Evolutionary conservation across 139 green algal genomes (phyloP), one percentile per base, ranked within the genome.

Genomic region (Desmodesmus armatus): DNA sequence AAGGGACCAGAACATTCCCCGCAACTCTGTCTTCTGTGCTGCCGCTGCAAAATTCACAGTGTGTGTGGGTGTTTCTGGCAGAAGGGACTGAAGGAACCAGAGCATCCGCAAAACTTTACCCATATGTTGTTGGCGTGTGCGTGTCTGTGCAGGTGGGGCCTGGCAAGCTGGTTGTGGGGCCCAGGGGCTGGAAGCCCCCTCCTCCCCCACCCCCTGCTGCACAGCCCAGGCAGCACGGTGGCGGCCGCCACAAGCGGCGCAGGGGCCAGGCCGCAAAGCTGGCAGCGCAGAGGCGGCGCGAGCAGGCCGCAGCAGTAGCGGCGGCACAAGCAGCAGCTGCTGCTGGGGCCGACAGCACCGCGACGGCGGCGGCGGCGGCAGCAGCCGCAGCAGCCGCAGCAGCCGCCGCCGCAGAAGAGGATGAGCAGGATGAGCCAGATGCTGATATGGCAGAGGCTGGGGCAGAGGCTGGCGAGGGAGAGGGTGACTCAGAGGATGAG

Each of bases 181-280:
- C 76, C 19, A 35, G 55, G 55, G 53, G 55, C 31, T 55, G n/a
- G 25, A 29, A 47, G 40, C 9, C 47, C 7, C 47, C 47, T 21
- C 47, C 47, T 21, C 7, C 13, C 9, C 47, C 47, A 55, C 35
- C 67, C 9, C 29, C 63, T 23, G 53, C 51, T 33, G 55, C 53
- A 72, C 37, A 82, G 27, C 41, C 60, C 60, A 40, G 41, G 73
- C 76, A 72, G 55, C 76, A 72, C 69, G 55, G 69, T n/a, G 55
- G 37, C 58, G 31, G 58, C 67, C n/a, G 23, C 67, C n/a, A 39
- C 39, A 77, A 65, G 43, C 29, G 7, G 72, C 43, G 66, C 66
- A 51, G 66, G 47, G 7, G 13, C 47, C 47, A 55, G 13, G 47
- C 47, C 66, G 27, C 33, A 55, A 13, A 21, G 47, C 47, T 55